Evolutionary conservation across 768 basidiomycete genomes (phyloP), one percentile per base, ranked within the genome.

Genomic region (Tulasnella sp.): DNA sequence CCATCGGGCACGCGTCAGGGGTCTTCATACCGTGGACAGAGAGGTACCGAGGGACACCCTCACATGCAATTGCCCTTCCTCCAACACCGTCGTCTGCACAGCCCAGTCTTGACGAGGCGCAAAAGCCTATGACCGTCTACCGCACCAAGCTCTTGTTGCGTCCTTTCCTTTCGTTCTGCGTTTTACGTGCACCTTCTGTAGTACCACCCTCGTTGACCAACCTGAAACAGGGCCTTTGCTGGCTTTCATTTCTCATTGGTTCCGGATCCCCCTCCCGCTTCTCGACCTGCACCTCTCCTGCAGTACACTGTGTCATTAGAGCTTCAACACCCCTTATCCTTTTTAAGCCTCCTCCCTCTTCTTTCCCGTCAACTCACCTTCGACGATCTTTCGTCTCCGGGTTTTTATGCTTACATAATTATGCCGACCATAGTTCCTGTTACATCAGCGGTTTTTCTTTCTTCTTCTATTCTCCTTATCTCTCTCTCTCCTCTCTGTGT

Each of bases 31-130:
- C n/a, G n/a, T n/a, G n/a, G n/a, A n/a, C n/a, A n/a, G n/a, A n/a
- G n/a, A n/a, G n/a, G n/a, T n/a, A n/a, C n/a, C n/a, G n/a, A n/a
- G n/a, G 58, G 58, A 25, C 42, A 73, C 72, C 75, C 75, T 42
- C 54, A 74, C 36, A 67, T 68, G 38, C 40, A 29, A 14, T 19
- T 42, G 34, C 75, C 67, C 29, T 36, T 45, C 45, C 75, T 54
- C 40, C 39, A 64, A 11, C 73, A 52, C 39, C 75, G 70, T 45
- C 75, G 75, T 42, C 67, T 76, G 31, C 75, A 76, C 38, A 52
- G 29, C 29, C 75, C 67, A 22, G 64, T 52, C 64, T 40, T 17
- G 71, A 72, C 40, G 71, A 72, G 39, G 71, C 39, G 5, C 22
- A 72, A 40, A 31, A 72, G 11, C 38, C 39, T 67, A 22, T 31